Evolutionary conservation across 345 rosid genomes (phyloP), one percentile per base, ranked within the genome.

Genomic region (Lepidium aucheri): DNA sequence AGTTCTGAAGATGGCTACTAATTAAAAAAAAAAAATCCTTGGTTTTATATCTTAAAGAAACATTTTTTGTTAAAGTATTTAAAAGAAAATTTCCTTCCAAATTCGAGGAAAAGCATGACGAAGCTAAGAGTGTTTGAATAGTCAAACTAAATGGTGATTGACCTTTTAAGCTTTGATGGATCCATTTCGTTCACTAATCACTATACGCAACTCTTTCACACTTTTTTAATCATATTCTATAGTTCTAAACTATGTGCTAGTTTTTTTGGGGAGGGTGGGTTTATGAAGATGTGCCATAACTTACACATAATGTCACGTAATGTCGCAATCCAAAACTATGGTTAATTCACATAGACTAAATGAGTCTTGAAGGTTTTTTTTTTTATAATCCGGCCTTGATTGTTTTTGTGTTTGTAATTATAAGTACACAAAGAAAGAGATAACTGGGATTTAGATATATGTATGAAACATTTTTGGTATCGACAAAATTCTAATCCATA

Each of bases 141-240:
- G 74, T 70, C 74, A 70, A 70, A 70, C 41, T 15, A 70, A 53
- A 4, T 42, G 54, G 42, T 69, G 67, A 52, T 61, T 69, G 67
- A 60, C 51, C 41, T 68, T 68, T 13, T 59, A 59, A 28, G 43
- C 50, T 26, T 69, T 30, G 66, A 69, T 68, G 42, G 18, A 52
- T 39, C 53, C 46, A 60, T 49, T 40, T 59, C 26, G 14, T 20
- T 36, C 17, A 39, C 55, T 30, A 24, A 56, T 49, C 40, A 68
- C 42, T 28, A 16, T 58, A 47, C 50, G 43, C 65, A 39, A 57
- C 34, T 56, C 57, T 38, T 34, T 33, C 54, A 20, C 35, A 46
- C 11, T 39, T 26, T 20, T 20, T 20, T 39, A 20, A 49, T 62
- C 13, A 20, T 46, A 63, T 20, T 7, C 2, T 20, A 14, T 4